Conservation (phyloP, 2,329 filamentous ascomycete genomes). For the Colletotrichum liriopes region DNA sequence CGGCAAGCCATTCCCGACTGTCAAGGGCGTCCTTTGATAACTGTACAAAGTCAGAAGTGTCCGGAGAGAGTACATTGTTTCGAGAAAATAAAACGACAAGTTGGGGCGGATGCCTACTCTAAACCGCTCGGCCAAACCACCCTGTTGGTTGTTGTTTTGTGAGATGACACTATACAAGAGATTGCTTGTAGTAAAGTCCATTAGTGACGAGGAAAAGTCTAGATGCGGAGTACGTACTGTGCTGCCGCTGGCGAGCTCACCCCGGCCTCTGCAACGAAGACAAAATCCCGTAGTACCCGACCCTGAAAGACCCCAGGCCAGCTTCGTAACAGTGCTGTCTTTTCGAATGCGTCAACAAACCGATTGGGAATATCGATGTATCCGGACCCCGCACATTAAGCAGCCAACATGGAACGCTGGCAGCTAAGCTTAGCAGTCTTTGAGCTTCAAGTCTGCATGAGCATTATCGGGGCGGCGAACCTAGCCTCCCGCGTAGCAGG, state of each 20-base stretch:
- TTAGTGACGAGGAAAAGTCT: not conserved
- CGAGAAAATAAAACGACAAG: not conserved
- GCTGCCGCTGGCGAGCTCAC: slow-evolving; percentile 12
- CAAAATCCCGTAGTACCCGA: not conserved
- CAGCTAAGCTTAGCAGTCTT: not conserved
- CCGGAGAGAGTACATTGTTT: not conserved
- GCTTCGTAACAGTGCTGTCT: not conserved
- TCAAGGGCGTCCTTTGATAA: not conserved
- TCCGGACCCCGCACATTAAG: no score
- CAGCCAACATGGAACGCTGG: not conserved
- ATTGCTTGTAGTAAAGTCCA: not conserved
- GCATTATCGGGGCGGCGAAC: not conserved
- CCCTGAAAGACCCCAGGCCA: not conserved
- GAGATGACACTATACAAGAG: not conserved
- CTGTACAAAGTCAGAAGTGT: not conserved
- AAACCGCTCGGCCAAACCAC: not conserved
- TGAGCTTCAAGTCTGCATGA: not conserved
- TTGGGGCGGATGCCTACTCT: not conserved
- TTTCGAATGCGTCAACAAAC: not conserved
- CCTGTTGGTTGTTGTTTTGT: slow-evolving; percentile 2
- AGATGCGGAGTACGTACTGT: slow-evolving; percentile 30
- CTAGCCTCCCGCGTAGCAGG: not conserved
- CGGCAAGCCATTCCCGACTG: slow-evolving; percentile 1
- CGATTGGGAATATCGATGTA: not conserved
- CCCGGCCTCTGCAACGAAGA: not conserved